phyloP scores from a whole-genome alignment of 495 filamentous ascomycete species.

The Xylaria telfairii region DNA sequence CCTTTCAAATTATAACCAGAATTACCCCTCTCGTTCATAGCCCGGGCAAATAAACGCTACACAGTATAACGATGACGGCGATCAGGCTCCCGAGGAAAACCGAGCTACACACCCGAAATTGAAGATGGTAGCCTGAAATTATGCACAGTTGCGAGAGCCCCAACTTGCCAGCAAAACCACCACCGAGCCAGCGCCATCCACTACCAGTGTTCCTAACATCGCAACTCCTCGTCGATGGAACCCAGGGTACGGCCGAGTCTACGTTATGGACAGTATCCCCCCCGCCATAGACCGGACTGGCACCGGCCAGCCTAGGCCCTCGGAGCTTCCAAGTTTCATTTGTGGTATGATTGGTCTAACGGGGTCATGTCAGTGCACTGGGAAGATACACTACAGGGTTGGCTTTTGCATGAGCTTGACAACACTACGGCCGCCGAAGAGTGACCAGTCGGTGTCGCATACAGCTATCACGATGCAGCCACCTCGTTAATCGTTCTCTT shows the following conservation, averaged over 20 bases:
- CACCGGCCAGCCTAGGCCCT: conserved; percentile 12
- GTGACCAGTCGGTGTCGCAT: conserved; percentile 18
- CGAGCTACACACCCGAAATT: neutral
- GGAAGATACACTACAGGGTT: conserved; percentile 3
- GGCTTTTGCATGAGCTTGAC: conserved; percentile 19
- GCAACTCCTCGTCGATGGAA: neutral
- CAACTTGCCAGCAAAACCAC: neutral
- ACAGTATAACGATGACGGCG: conserved; percentile 5
- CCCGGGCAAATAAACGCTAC: conserved; percentile 3
- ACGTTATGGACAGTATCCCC: neutral
- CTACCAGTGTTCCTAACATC: neutral
- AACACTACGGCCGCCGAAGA: conserved; percentile 14
- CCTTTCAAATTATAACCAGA: neutral
- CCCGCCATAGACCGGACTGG: neutral
- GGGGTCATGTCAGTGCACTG: neutral
- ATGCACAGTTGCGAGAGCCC: conserved; percentile 10
- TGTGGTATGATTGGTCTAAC: conserved; percentile 10
- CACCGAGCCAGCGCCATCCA: neutral
- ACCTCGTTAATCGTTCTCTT: conserved; percentile 19
- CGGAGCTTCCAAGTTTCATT: conserved; percentile 1
- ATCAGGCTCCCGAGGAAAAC: conserved; percentile 11
- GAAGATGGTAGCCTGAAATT: neutral
- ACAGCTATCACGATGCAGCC: conserved; percentile 27
- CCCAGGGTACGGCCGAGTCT: conserved; percentile 3
- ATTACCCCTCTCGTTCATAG: conserved; percentile 15